A percentile compares a stretch with the other conserved stretches of the same genome.
These are phyloP conservation scores for Penicillium steckii DNA, from an alignment of 495 filamentous ascomycete species.

Conservation along the genomic window DNA sequence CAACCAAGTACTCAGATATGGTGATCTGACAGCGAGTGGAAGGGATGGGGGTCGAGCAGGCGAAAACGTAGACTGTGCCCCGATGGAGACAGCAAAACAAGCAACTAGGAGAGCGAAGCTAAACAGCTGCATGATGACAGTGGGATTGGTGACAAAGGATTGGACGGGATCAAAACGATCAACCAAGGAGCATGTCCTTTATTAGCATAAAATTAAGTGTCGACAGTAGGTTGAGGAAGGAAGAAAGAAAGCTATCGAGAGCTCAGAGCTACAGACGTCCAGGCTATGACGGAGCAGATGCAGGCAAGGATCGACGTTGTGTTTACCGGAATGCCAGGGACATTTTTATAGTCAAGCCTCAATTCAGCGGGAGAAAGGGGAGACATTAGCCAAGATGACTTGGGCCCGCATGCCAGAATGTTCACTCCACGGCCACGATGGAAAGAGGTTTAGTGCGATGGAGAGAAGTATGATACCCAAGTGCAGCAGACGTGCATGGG, in stretches of 20 bases:
- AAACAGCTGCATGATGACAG: conserved; percentile 30
- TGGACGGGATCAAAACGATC: conserved; percentile 22
- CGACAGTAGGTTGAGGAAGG: conserved; percentile 8
- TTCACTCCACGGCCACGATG: conserved; percentile 10
- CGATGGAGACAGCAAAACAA: conserved; percentile 24
- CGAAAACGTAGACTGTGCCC: conserved; percentile 46
- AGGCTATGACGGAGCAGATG: conserved; percentile 12
- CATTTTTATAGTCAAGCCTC: conserved; percentile 32
- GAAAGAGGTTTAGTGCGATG: conserved; percentile 15
- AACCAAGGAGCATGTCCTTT: conserved; percentile 23
- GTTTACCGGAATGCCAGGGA: conserved; percentile 35
- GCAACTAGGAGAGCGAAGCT: conserved; percentile 24
- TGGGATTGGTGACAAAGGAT: conserved; percentile 7
- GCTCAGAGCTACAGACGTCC: neutral
- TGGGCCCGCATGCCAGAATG: conserved; percentile 29
- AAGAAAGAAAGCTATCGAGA: neutral
- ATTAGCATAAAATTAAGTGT: conserved; percentile 15
- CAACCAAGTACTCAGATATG: conserved; percentile 58
- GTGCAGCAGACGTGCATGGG: conserved; percentile 25
- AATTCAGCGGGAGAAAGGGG: conserved; percentile 16
- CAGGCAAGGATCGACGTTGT: conserved; percentile 25
- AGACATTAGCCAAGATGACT: conserved; percentile 5
- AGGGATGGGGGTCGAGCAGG: conserved; percentile 56
- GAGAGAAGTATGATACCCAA: conserved; percentile 8
- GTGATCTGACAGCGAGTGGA: conserved; percentile 57